Evolutionary conservation across 1,284 basidiomycete species (phyloP), one percentile per base, ranked within the genome.

Genomic region (Dichomitus squalens): DNA sequence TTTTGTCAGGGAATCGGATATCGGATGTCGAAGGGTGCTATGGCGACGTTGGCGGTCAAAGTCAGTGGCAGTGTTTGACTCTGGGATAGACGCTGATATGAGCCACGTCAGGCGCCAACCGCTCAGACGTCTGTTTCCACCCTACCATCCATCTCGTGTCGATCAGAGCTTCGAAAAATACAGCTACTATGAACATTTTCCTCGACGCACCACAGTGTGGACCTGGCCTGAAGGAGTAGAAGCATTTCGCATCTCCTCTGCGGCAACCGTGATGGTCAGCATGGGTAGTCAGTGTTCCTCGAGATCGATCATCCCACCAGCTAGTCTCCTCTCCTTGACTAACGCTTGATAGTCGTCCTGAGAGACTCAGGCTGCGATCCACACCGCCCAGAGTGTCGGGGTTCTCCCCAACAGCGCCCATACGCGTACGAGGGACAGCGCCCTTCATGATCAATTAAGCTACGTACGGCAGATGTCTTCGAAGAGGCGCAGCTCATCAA

Each of bases 341-440:
- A 34, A n/a, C 29, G 29, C 21, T 20, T 50, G 49, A 50, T 50
- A 38, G 23, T 50, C 36, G 44, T 39, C 34, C 34, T 49, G 48
- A 35, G 48, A 49, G 5, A 31, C 29, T 31, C 34, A 49, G 33
- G 34, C 53, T 55, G 53, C 53, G 53, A 49, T 55, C 48, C 21
- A 27, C 38, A 48, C 39, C 48, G 53, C 48, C 48, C 53, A 44
- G 34, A 1, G 6, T 16, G 16, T n/a, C 25, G 23, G n/a, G 9
- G 27, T 18, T 14, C n/a, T 25, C 21, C 14, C 44, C 20, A 47
- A 47, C 44, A 47, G 44, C 44, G 44, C 44, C 16, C 44, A 47
- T 16, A 44, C 14, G 27, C 43, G 23, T 16, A 20, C 1, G 4
- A 27, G 18, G 27, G 25, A n/a, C n/a, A 44, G 12, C 43, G 27